Conservation (phyloP, 225 moss, liverwort and hornwort genomes). For the Lunularia cruciata region DNA sequence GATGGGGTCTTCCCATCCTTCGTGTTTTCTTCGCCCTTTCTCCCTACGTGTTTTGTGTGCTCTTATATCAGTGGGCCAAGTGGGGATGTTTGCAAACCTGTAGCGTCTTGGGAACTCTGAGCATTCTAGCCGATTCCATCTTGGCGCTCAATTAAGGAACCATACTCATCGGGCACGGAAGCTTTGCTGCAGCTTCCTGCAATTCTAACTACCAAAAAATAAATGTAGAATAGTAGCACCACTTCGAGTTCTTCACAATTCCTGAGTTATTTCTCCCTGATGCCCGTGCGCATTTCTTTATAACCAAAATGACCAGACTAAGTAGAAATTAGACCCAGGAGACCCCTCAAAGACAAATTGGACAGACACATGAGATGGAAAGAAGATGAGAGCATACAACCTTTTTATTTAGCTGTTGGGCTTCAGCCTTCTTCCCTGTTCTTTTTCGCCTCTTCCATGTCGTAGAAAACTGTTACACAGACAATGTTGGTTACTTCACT, state of each 20-base stretch:
- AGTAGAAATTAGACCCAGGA: too few species aligned
- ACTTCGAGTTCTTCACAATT: background rate
- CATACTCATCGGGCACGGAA: constrained; percentile 43
- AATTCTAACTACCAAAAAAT: constrained; percentile 26
- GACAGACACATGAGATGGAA: background rate
- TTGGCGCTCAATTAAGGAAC: constrained; percentile 38
- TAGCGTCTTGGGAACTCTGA: constrained; percentile 36
- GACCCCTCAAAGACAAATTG: background rate
- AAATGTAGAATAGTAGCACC: background rate
- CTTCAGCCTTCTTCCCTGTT: constrained; percentile 20
- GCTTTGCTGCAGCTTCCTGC: constrained; percentile 32
- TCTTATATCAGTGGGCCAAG: too few species aligned
- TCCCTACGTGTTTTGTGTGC: too few species aligned
- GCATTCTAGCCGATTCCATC: constrained; percentile 43
- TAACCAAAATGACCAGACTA: too few species aligned
- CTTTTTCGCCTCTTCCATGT: constrained; percentile 28
- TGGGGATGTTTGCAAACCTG: too few species aligned
- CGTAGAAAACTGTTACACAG: constrained; percentile 49
- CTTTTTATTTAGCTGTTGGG: constrained; percentile 33
- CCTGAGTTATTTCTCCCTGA: too few species aligned
- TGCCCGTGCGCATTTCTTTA: too few species aligned
- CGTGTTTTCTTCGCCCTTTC: too few species aligned
- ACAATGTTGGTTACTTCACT: too few species aligned
- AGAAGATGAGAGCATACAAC: constrained; percentile 41
- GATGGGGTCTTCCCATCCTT: too few species aligned